Evolutionary conservation across 305 asterid species (phyloP).

Genomic region (Solanum hybrid): DNA sequence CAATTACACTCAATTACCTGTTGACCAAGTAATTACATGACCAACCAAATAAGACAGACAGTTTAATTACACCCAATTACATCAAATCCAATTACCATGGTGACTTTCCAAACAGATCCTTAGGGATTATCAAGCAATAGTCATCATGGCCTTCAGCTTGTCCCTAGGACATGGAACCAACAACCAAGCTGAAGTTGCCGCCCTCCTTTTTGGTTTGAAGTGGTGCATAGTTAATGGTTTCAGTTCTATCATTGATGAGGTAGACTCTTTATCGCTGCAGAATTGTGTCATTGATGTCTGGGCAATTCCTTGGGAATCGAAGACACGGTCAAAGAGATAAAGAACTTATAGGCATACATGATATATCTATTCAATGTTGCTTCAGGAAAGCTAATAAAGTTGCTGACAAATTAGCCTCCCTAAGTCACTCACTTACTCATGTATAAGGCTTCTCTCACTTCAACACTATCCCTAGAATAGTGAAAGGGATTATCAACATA

Average conservation of each 20-base stretch:
- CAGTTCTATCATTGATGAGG: not conserved
- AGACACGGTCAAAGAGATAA: not conserved
- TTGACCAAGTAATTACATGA: not conserved
- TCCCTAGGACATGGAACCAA: not conserved
- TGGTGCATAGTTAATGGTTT: not conserved
- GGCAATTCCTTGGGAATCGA: not conserved
- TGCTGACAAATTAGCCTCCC: not conserved
- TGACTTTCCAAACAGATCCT: not conserved
- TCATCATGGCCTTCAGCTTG: not conserved
- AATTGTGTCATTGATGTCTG: not conserved
- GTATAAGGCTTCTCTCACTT: not conserved
- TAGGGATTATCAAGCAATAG: not conserved
- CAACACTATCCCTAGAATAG: not conserved
- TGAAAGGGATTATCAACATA: not conserved
- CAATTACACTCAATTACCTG: not conserved
- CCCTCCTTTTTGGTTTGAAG: not conserved
- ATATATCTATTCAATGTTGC: too few species aligned
- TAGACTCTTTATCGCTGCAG: not conserved
- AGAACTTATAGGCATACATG: not conserved
- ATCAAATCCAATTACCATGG: not conserved
- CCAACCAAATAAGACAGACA: not conserved
- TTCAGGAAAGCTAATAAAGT: not conserved
- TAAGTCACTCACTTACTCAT: not conserved
- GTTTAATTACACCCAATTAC: too few species aligned
- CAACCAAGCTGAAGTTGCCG: not conserved